phyloP scores from a whole-genome alignment of 192 early-diverging fungal species.

The Thamnidium elegans region DNA sequence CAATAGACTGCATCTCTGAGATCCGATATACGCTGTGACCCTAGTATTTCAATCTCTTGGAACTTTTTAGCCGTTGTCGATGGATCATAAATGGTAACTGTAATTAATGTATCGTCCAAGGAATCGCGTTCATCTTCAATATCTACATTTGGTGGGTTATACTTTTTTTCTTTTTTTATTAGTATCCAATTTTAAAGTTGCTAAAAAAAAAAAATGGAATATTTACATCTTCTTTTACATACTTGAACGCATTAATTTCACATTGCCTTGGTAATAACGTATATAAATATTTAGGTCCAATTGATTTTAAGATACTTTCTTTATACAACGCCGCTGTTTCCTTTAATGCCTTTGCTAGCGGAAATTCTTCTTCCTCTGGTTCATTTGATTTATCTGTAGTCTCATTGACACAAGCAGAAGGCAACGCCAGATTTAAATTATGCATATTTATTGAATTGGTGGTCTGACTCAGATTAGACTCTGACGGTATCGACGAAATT shows the following conservation, averaged over 20 bases:
- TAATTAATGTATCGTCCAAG: slow-evolving; percentile 1
- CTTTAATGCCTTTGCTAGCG: neutral
- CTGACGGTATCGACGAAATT: too few species aligned
- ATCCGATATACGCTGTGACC: neutral
- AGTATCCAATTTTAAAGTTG: too few species aligned
- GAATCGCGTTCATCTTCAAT: neutral
- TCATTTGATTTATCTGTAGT: neutral
- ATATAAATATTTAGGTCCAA: neutral
- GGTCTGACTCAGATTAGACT: too few species aligned
- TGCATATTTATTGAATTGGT: too few species aligned
- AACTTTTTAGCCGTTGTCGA: neutral
- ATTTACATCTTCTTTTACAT: neutral
- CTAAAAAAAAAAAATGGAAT: neutral
- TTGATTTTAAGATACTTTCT: neutral
- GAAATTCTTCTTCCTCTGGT: neutral
- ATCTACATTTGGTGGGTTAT: neutral
- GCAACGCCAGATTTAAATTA: neutral
- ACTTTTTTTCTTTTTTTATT: too few species aligned
- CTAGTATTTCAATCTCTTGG: slow-evolving; percentile 9
- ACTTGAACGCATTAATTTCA: neutral
- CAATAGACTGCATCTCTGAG: neutral
- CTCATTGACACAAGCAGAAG: neutral
- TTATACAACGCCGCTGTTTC: neutral
- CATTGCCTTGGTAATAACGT: neutral
- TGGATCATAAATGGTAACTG: neutral